Evolutionary conservation across 1,284 basidiomycete species (phyloP).

Genomic region (Cystobasidium sp.): DNA sequence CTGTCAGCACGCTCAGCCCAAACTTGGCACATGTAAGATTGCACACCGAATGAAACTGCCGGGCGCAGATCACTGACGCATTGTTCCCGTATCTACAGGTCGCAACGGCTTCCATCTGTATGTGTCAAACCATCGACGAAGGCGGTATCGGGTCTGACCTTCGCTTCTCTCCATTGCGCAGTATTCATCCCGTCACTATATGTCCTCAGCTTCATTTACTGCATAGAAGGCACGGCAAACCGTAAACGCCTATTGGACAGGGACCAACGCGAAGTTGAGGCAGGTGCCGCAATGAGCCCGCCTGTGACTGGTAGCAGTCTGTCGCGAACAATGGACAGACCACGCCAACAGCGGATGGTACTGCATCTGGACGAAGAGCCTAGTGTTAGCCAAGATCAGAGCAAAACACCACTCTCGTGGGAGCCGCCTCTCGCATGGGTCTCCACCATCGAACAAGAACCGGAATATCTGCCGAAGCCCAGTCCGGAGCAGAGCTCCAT

Average conservation of each 20-base stretch:
- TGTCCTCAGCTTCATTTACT: slow-evolving; percentile 42
- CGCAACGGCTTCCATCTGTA: slow-evolving; percentile 21
- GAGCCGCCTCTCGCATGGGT: slow-evolving; percentile 11
- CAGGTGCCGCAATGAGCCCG: slow-evolving; percentile 1
- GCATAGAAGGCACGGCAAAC: slow-evolving; percentile 28
- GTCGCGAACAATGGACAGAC: not conserved
- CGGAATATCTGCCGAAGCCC: slow-evolving; percentile 12
- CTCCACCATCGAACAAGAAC: slow-evolving; percentile 1
- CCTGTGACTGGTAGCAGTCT: slow-evolving; percentile 7
- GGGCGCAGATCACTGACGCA: not conserved
- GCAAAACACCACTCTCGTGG: slow-evolving; percentile 1
- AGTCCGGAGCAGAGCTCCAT: not conserved
- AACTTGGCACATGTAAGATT: slow-evolving; percentile 13
- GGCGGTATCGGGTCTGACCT: too few species aligned
- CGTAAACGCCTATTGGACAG: slow-evolving; percentile 7
- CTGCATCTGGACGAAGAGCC: not conserved
- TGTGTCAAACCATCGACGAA: not conserved
- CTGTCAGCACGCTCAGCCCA: slow-evolving; percentile 6
- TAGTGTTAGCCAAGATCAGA: not conserved
- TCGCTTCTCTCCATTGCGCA: not conserved
- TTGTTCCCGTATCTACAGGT: not conserved
- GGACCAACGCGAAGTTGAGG: slow-evolving; percentile 4
- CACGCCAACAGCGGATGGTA: not conserved
- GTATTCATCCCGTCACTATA: slow-evolving; percentile 35
- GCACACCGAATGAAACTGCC: not conserved